These are phyloP conservation scores for Candida ovalis DNA, from an alignment of 805 yeast genomes.

Conservation along the genomic window DNA sequence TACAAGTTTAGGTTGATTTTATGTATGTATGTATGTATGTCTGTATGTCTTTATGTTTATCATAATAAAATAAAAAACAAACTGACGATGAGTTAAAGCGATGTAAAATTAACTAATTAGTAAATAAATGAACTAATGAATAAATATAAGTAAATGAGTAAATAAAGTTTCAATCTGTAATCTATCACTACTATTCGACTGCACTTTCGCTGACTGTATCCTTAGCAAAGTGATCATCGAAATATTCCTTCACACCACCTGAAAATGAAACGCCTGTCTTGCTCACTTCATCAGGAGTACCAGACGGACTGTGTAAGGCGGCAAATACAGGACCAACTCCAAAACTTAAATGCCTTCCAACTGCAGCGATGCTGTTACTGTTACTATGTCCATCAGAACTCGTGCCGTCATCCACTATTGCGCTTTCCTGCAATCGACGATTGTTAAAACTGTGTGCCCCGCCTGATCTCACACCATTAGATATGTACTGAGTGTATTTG, in stretches of 20 bases:
- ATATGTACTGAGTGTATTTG: neutral
- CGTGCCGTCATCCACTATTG: neutral
- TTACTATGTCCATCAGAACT: too few species aligned
- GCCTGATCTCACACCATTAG: too few species aligned
- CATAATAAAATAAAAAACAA: too few species aligned
- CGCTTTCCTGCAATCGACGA: too few species aligned
- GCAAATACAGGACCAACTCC: conserved; percentile 27
- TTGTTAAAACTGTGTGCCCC: neutral
- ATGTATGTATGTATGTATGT: too few species aligned
- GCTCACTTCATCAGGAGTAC: neutral
- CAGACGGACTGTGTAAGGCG: conserved; percentile 3
- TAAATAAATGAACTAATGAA: neutral
- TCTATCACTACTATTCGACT: neutral
- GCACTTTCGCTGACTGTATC: neutral
- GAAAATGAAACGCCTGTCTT: neutral
- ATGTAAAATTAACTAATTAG: too few species aligned
- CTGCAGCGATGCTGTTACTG: neutral
- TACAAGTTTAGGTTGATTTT: conserved; percentile 30
- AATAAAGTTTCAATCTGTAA: too few species aligned
- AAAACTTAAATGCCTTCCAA: conserved; percentile 17
- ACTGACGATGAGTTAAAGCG: too few species aligned
- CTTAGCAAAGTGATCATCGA: neutral
- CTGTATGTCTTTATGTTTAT: too few species aligned
- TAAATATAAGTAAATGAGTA: too few species aligned
- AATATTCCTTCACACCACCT: neutral